Evolutionary conservation across 1,284 basidiomycete species (phyloP).

Genomic region (Papiliotrema terrestris): DNA sequence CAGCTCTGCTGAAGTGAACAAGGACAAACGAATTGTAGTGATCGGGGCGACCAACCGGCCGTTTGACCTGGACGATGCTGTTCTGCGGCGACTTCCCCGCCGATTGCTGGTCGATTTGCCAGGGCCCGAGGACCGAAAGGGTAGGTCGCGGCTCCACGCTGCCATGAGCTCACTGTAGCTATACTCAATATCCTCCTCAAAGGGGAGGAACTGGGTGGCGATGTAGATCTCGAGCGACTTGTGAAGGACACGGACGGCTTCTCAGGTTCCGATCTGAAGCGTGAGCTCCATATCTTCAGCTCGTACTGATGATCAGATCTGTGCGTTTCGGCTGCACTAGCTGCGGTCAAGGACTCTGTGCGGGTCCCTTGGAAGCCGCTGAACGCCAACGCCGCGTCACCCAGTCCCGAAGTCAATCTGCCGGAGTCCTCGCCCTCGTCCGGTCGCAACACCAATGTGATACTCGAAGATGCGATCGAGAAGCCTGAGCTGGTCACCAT

Average conservation of each 20-base stretch:
- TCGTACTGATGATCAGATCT: conserved; percentile 57
- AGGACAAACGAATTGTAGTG: conserved; percentile 79
- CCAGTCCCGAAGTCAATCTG: background rate
- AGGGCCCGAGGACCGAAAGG: conserved; percentile 73
- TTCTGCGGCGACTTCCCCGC: conserved; percentile 76
- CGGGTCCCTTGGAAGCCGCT: conserved; percentile 64
- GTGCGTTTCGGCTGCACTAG: conserved; percentile 81
- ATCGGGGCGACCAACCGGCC: conserved; percentile 88
- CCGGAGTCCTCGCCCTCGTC: background rate
- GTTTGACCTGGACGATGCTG: conserved; percentile 52
- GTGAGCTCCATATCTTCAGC: conserved; percentile 53
- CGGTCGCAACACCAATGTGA: background rate
- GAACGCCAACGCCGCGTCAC: background rate
- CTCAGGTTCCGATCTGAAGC: conserved; percentile 90
- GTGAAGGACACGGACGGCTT: conserved; percentile 77
- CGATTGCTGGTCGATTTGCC: conserved; percentile 80
- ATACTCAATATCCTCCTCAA: conserved; percentile 78
- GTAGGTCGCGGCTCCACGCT: conserved; percentile 48
- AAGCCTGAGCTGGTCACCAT: background rate
- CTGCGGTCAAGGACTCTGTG: conserved; percentile 79
- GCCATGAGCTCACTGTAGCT: conserved; percentile 51
- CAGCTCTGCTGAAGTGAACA: conserved; percentile 58
- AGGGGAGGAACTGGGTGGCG: conserved; percentile 66
- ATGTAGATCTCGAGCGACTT: conserved; percentile 63
- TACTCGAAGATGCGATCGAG: background rate